Evolutionary conservation across 139 green algal genomes (phyloP), one percentile per base, ranked within the genome.

Genomic region (Chlorokybus atmophyticus): DNA sequence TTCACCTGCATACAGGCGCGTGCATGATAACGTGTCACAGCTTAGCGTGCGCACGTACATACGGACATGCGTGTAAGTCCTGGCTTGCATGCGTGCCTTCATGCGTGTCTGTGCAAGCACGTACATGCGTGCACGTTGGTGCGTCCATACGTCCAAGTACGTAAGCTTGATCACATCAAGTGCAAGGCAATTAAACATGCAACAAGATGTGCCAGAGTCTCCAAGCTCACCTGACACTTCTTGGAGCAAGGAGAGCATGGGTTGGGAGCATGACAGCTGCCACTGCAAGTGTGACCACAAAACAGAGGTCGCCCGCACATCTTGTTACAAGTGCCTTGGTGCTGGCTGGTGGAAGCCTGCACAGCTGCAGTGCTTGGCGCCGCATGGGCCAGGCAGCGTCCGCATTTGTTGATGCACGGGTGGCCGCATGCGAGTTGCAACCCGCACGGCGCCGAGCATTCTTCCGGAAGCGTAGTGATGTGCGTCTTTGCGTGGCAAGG

Each of bases 401-500:
- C 48, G 25, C 48, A 68, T 54, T 54, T 68, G 21, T 35, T 28
- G 2, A 32, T 52, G 32, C 60, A 68, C 6, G 27, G 27, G 31
- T 68, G 60, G 30, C 60, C 60, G 32, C 60, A 68, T 1, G 29
- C 2, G 26, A 68, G 39, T 8, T 32, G 56, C 29, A 65, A 65
- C n/a, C 44, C 51, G 51, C 57, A 65, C 25, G 24, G 5, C 4
- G 6, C 4, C 23, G 40, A 31, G 50, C 57, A 65, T 51, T 62
- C 29, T 7, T 58, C 28, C n/a, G 29, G 44, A 26, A 52, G 44
- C 29, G 30, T 52, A 35, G 26, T 35, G 6, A 62, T 62, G 10
- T 5, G 55, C 8, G 55, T 62, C 8, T 50, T 58, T 6, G 29
- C 59, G 6, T 62, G 32, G 5, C 32, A 39, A 30, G 58, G 55